Conservation (phyloP, 495 filamentous ascomycete genomes). For the Penicillium arizonense region DNA sequence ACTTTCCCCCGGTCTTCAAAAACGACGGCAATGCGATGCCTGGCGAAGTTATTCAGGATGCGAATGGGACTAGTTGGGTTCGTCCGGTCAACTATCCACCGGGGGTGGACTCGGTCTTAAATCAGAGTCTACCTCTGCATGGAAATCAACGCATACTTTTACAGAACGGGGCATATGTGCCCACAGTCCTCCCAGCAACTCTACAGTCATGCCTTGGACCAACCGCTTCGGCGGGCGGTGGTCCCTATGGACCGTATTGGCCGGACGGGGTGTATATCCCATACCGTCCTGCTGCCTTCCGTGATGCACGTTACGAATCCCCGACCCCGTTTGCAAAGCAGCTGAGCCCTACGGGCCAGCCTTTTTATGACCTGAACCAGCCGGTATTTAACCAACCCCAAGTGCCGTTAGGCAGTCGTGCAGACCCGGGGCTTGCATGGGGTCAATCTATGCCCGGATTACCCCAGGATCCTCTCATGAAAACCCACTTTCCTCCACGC, state of each 20-base stretch:
- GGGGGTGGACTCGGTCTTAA: constrained; percentile 51
- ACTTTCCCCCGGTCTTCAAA: constrained; percentile 45
- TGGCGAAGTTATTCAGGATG: constrained; percentile 34
- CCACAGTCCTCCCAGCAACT: constrained; percentile 67
- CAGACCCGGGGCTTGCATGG: constrained; percentile 33
- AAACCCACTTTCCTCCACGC: constrained; percentile 41
- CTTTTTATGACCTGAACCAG: constrained; percentile 31
- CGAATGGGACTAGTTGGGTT: constrained; percentile 42
- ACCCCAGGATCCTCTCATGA: constrained; percentile 28
- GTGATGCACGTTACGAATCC: constrained; percentile 53
- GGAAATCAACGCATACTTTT: constrained; percentile 35
- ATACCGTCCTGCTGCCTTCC: constrained; percentile 66
- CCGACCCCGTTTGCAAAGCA: constrained; percentile 21
- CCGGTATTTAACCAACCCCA: constrained; percentile 27
- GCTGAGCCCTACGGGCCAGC: constrained; percentile 14
- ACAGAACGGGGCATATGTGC: constrained; percentile 54
- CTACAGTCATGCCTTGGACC: constrained; percentile 69
- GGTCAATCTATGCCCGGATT: constrained; percentile 27
- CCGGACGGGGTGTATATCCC: constrained; percentile 73
- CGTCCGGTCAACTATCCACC: constrained; percentile 41
- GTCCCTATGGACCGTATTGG: constrained; percentile 75
- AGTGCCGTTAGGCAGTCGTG: constrained; percentile 19
- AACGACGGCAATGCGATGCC: constrained; percentile 30
- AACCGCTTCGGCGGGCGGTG: constrained; percentile 70
- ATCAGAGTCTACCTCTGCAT: constrained; percentile 47